These are phyloP conservation scores for Panicum virgatum DNA, from an alignment of 202 grass and related monocot genomes.

Conservation along the genomic window DNA sequence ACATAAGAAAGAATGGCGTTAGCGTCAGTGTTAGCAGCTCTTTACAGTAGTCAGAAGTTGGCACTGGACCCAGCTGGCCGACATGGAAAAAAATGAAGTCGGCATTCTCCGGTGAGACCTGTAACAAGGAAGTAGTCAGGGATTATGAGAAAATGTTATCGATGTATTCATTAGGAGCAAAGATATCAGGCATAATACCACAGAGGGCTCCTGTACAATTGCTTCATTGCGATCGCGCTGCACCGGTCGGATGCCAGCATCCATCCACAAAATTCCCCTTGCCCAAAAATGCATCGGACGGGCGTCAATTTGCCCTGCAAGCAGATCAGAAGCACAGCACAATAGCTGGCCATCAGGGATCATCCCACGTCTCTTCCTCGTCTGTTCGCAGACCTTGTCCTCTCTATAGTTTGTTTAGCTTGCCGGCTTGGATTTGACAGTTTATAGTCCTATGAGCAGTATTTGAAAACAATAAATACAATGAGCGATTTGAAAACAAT, in stretches of 20 bases:
- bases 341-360: slow-evolving; percentile 30
- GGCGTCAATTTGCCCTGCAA: slow-evolving; percentile 11
- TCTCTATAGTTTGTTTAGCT: slow-evolving; percentile 63
- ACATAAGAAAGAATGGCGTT: slow-evolving; percentile 54
- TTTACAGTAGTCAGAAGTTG: slow-evolving; percentile 43
- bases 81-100: slow-evolving; percentile 36
- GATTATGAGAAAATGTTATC: not conserved
- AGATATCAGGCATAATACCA: slow-evolving; percentile 39
- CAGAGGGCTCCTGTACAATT: slow-evolving; percentile 36
- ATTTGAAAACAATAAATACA: slow-evolving; percentile 38
- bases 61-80: slow-evolving; percentile 33
- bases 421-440: slow-evolving; percentile 65
- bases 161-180: not conserved
- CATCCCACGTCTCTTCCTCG: slow-evolving; percentile 69
- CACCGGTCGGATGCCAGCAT: slow-evolving; percentile 2
- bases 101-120: slow-evolving; percentile 46
- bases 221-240: not conserved
- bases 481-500: slow-evolving; percentile 24
- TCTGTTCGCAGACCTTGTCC: slow-evolving; percentile 56
- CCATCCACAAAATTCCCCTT: slow-evolving; percentile 19
- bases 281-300: not conserved
- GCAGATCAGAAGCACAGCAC: slow-evolving; percentile 31
- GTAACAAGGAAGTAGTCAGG: slow-evolving; percentile 33
- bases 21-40: slow-evolving; percentile 44
- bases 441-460: slow-evolving; percentile 49